phyloP scores from a whole-genome alignment of 2,329 filamentous ascomycete species.

The Microdochium trichocladiopsis region DNA sequence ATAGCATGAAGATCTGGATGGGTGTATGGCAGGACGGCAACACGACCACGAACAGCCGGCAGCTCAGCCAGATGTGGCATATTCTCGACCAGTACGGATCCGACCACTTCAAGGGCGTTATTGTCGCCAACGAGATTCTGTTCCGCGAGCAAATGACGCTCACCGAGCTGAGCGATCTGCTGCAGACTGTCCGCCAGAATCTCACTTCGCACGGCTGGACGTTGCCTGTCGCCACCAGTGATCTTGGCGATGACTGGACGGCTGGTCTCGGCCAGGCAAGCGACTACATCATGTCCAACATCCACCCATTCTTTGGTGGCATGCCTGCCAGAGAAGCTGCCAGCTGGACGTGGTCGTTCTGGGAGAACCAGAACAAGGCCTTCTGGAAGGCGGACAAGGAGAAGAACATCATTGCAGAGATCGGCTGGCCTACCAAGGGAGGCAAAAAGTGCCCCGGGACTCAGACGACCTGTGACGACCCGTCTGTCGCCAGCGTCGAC shows the following conservation, averaged over 20 bases:
- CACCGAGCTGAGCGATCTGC: slow-evolving; percentile 52
- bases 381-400: slow-evolving; percentile 56
- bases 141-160: slow-evolving; percentile 70
- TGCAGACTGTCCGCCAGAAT: slow-evolving; percentile 65
- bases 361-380: slow-evolving; percentile 59
- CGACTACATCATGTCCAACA: slow-evolving; percentile 92
- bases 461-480: slow-evolving; percentile 44
- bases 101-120: slow-evolving; percentile 71
- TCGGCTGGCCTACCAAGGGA: slow-evolving; percentile 82
- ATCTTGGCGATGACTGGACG: slow-evolving; percentile 86
- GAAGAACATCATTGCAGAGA: slow-evolving; percentile 80
- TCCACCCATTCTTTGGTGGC: slow-evolving; percentile 93
- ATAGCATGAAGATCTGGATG: slow-evolving; percentile 80
- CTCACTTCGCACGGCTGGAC: slow-evolving; percentile 59
- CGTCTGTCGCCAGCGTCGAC: slow-evolving; percentile 66
- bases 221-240: slow-evolving; percentile 78
- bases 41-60: slow-evolving; percentile 73
- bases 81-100: slow-evolving; percentile 65
- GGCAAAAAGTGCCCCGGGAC: slow-evolving; percentile 66
- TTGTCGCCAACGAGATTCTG: slow-evolving; percentile 74
- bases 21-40: slow-evolving; percentile 91
- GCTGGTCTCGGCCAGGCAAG: slow-evolving; percentile 58
- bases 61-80: slow-evolving; percentile 76
- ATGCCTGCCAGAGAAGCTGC: slow-evolving; percentile 62
- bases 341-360: slow-evolving; percentile 78